A percentile compares a stretch with the other conserved stretches of the same genome.
Conservation (phyloP, 345 rosid species). For the Eucalyptus polybractea region DNA sequence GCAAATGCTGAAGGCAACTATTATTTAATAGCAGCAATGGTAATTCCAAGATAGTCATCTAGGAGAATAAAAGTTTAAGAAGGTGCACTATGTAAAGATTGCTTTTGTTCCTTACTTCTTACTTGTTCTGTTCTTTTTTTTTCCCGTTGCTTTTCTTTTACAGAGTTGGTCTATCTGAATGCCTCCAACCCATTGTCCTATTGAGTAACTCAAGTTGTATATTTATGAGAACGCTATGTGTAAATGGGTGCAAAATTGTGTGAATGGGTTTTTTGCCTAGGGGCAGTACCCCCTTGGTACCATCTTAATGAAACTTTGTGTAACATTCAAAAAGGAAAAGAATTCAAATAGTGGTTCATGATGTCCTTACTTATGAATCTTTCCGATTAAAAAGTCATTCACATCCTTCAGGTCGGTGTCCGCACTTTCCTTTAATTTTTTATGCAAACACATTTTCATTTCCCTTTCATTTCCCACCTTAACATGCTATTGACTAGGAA, state of each 20-base stretch:
- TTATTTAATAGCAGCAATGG: neutral
- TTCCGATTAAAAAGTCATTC: neutral
- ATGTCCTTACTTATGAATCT: neutral
- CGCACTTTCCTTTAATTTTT: neutral
- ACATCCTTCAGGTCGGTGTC: neutral
- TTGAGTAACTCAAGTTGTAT: neutral
- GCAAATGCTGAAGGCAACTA: neutral
- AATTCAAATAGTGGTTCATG: neutral
- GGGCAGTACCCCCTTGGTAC: neutral
- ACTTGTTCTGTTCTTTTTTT: neutral
- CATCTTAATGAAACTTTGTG: neutral
- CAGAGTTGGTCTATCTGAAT: neutral
- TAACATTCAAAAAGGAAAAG: neutral
- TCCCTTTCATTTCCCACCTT: neutral
- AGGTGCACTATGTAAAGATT: neutral
- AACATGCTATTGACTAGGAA: neutral
- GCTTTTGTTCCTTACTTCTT: neutral
- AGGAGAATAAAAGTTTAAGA: neutral
- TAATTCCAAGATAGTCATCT: neutral
- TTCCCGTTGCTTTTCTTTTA: neutral
- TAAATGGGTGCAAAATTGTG: neutral
- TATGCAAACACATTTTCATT: neutral
- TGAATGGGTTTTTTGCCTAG: neutral
- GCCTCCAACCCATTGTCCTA: neutral
- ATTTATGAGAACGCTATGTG: neutral